Evolutionary conservation across 768 basidiomycete genomes (phyloP).

Genomic region (Naganishia randhawae): DNA sequence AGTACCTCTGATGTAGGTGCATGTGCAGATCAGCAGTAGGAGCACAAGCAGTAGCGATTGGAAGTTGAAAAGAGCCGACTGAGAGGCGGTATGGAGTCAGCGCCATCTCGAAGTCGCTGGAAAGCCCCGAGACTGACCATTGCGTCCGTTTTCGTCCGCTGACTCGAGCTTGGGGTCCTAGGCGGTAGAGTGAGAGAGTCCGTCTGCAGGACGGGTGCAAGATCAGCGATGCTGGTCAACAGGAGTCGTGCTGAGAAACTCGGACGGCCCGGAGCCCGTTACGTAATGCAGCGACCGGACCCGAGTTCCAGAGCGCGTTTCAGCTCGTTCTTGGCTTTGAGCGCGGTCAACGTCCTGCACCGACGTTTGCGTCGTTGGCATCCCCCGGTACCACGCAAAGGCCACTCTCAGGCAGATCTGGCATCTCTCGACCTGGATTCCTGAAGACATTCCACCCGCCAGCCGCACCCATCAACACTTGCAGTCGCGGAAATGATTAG

Average conservation of each 20-base stretch:
- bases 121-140: background rate
- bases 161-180: background rate
- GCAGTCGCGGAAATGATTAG: background rate
- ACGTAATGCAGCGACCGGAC: too few relatives aligned
- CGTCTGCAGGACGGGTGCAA: background rate
- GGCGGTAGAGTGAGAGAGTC: background rate
- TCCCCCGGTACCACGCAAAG: background rate
- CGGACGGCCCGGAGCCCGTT: too few relatives aligned
- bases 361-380: too few relatives aligned
- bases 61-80: conserved; percentile 98
- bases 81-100: background rate
- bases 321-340: too few relatives aligned
- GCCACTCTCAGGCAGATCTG: background rate
- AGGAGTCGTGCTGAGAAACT: background rate
- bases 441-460: background rate
- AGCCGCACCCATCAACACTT: background rate
- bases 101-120: background rate
- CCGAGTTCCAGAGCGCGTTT: too few relatives aligned
- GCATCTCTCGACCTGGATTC: background rate
- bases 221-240: background rate
- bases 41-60: conserved; percentile 90
- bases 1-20: conserved; percentile 87
- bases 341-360: too few relatives aligned
- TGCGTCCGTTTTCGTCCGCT: background rate
- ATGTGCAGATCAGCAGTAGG: conserved; percentile 90